A percentile compares a stretch with the other conserved stretches of the same genome.
Evolutionary conservation across 768 basidiomycete species (phyloP).

Genomic region (Termitomyces sp.): DNA sequence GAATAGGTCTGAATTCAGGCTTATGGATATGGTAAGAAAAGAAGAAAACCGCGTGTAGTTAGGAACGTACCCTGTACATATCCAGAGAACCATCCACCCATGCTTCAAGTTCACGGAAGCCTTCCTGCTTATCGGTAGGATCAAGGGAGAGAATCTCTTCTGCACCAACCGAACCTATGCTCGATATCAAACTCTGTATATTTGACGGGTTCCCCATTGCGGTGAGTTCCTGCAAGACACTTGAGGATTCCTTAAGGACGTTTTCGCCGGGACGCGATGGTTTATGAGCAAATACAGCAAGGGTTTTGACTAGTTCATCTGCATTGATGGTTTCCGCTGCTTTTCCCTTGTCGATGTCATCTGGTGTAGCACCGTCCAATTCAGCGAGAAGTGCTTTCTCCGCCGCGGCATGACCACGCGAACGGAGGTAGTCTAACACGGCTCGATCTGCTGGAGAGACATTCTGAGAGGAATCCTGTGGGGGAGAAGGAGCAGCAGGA

Average conservation of each 20-base stretch:
- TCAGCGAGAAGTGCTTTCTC: conserved; percentile 45
- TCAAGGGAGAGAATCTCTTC: conserved; percentile 79
- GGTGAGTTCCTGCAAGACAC: conserved; percentile 62
- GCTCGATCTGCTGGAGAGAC: conserved; percentile 35
- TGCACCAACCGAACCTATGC: conserved; percentile 72
- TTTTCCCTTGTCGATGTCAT: conserved; percentile 39
- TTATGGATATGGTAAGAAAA: conserved; percentile 23
- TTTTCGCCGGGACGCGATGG: conserved; percentile 65
- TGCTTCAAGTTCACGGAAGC: conserved; percentile 77
- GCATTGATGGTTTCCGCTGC: conserved; percentile 34
- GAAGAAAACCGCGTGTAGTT: conserved; percentile 17
- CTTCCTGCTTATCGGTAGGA: conserved; percentile 82
- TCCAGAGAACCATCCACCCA: conserved; percentile 91
- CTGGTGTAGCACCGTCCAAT: conserved; percentile 36
- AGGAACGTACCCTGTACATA: conserved; percentile 68
- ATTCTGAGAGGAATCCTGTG: conserved; percentile 29
- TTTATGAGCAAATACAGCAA: conserved; percentile 68
- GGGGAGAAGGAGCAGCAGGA: conserved; percentile 41
- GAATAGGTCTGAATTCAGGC: conserved; percentile 90
- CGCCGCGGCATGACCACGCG: conserved; percentile 41
- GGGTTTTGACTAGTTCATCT: conserved; percentile 49
- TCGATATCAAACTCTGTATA: conserved; percentile 72
- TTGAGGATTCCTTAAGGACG: conserved; percentile 58
- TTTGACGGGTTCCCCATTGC: conserved; percentile 66
- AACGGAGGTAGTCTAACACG: conserved; percentile 44